Percentiles rank a stretch among this genome's conserved stretches.
These are phyloP conservation scores for Xylaria sp. DNA, from an alignment of 2,329 filamentous ascomycete species.

Conservation along the genomic window DNA sequence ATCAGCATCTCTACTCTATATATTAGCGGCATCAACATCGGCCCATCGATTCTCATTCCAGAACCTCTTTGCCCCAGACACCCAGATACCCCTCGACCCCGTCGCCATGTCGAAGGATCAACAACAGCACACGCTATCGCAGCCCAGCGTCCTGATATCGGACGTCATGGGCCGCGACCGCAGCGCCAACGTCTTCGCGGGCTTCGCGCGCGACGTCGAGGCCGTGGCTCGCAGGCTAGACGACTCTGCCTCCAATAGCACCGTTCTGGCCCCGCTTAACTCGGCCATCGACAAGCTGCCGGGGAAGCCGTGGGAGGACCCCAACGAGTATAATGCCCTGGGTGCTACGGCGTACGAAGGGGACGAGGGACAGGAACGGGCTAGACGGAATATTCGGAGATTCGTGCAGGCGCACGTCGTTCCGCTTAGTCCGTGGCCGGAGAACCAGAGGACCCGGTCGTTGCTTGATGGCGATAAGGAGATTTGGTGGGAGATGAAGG, in stretches of 20 bases:
- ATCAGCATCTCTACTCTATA: slow-evolving; percentile 31
- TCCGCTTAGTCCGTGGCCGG: slow-evolving; percentile 77
- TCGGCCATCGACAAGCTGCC: slow-evolving; percentile 80
- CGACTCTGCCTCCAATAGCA: slow-evolving; percentile 75
- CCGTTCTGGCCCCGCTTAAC: slow-evolving; percentile 89
- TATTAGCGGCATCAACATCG: slow-evolving; percentile 40
- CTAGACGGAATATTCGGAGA: slow-evolving; percentile 76
- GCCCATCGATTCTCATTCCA: slow-evolving; percentile 41
- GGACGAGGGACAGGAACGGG: slow-evolving; percentile 77
- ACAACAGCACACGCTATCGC: slow-evolving; percentile 38
- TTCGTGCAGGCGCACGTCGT: slow-evolving; percentile 92
- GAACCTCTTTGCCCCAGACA: slow-evolving; percentile 39
- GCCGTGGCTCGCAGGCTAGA: slow-evolving; percentile 76
- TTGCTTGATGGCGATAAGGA: slow-evolving; percentile 71
- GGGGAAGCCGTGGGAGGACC: slow-evolving; percentile 87
- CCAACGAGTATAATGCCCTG: slow-evolving; percentile 74
- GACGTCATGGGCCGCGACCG: slow-evolving; percentile 86
- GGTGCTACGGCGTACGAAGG: slow-evolving; percentile 82
- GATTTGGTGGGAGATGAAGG: slow-evolving; percentile 83
- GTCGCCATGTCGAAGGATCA: background rate
- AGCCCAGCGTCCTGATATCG: slow-evolving; percentile 73
- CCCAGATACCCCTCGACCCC: slow-evolving; percentile 49
- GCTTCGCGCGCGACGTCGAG: slow-evolving; percentile 80
- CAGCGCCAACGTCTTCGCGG: slow-evolving; percentile 85
- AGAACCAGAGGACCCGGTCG: slow-evolving; percentile 73